Percentiles rank a stretch among this genome's conserved stretches.
These are phyloP conservation scores for Peronospora farinosa DNA, from an alignment of 352 stramenopile genomes.

Conservation along the genomic window DNA sequence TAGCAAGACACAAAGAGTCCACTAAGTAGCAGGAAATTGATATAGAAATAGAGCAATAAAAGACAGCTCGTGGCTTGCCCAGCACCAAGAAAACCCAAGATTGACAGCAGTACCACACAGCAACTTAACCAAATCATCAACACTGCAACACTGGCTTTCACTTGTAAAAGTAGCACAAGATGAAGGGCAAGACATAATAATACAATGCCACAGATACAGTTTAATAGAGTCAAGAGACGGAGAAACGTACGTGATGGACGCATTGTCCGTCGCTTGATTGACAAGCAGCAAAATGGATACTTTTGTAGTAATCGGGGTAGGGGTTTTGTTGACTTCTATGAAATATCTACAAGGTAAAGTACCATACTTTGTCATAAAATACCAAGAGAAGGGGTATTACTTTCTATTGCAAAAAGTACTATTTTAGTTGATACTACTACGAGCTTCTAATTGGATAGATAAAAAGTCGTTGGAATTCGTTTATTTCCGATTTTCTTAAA, in stretches of 20 bases:
- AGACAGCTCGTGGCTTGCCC: constrained; percentile 56
- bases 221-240: constrained; percentile 51
- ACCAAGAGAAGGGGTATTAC: no score
- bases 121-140: constrained; percentile 41
- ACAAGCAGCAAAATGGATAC: no score
- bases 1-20: constrained; percentile 59
- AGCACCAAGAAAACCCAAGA: constrained; percentile 57
- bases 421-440: no score
- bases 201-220: constrained; percentile 39
- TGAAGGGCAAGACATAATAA: constrained; percentile 52
- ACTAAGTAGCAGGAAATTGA: constrained; percentile 59
- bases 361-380: no score
- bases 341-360: no score
- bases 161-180: constrained; percentile 40
- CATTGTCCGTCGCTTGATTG: constrained; percentile 28
- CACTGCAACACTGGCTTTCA: constrained; percentile 45
- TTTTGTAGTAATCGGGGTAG: no score
- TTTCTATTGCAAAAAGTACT: no score
- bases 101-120: constrained; percentile 42
- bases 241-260: constrained; percentile 57
- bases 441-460: no score
- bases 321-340: no score
- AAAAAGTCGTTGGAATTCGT: no score
- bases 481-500: no score
- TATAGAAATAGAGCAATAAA: constrained; percentile 73